Percentiles rank a stretch among this genome's conserved stretches.
phyloP scores from a whole-genome alignment of 805 yeast genomes.

The Pichia paraexigua region DNA sequence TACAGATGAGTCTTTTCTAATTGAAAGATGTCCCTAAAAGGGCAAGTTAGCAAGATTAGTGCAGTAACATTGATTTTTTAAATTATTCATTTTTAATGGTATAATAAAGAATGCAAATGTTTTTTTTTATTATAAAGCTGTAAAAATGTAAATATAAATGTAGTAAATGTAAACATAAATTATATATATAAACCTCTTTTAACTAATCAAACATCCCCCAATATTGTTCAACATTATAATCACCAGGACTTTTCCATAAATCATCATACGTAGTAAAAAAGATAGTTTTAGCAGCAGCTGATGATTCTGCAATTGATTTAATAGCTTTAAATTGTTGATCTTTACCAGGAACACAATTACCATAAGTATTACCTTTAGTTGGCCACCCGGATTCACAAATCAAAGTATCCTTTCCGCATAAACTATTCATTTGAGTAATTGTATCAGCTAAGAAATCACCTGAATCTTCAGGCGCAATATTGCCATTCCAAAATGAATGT shows the following conservation, averaged over 20 bases:
- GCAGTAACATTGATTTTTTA: too few relatives aligned
- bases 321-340: constrained; percentile 47
- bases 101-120: neutral
- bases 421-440: constrained; percentile 34
- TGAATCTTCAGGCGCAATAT: constrained; percentile 40
- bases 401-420: constrained; percentile 44
- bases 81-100: too few relatives aligned
- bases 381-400: constrained; percentile 72
- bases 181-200: too few relatives aligned
- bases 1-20: too few relatives aligned
- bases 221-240: constrained; percentile 51
- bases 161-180: neutral
- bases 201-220: constrained; percentile 41
- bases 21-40: too few relatives aligned
- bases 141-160: neutral
- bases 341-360: constrained; percentile 44
- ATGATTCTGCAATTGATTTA: constrained; percentile 35
- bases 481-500: constrained; percentile 61
- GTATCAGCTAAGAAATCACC: constrained; percentile 47
- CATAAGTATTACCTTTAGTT: constrained; percentile 46
- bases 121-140: neutral
- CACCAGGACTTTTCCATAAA: constrained; percentile 52
- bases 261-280: constrained; percentile 58
- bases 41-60: too few relatives aligned
- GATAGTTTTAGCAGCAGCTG: constrained; percentile 42